Base-by-base conservation (phyloP, 2,329 filamentous ascomycete species). In the Penicillium sp. region DNA sequence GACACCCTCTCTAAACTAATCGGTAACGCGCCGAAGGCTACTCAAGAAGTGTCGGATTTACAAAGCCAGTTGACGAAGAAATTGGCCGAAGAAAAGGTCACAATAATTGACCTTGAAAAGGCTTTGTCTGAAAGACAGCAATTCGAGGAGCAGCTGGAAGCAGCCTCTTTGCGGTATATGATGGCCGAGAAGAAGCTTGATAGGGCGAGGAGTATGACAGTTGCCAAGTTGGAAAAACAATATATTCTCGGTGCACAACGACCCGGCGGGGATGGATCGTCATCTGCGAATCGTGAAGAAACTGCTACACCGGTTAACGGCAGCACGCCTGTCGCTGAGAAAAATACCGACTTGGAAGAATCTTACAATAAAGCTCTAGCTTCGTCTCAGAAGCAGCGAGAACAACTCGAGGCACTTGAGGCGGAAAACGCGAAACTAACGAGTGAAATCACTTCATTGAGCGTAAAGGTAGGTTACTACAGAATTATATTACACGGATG, bases 151-250 rank as follows among this genome's bases (percentile, higher is more conserved):
- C 88, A 93, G 60, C 79, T 97, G 20, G 93, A 97, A 68, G 87
- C 85, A 33, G 94, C 93, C 16, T 96, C 91, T 5, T 79, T 96
- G 58, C 85, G 94, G 62, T 97, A 96, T 68, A 90, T 97, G 78
- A 90, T 95, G 64, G 94, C 94, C 0, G 94, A 99, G 71, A 95
- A 96, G 77, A 94, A 91, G 70, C 79, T 97, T 52, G 94, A 99
- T 70, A 85, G 94, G 45, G 84, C 88, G 23, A 93, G 90, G 73
- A 99, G 94, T 68, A 78, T 86, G 16, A 91, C 96, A 57, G 91
- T 97, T 1, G 89, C 92, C 60, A 96, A 96, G 70, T 20, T 99
- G 59, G 94, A 97, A 71, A 89, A 91, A 66, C 90, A 96, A 74
- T 91, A 92, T 30, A 83, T 92, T 52, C 82, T 89, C 58, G 87